phyloP scores from a whole-genome alignment of 1,284 basidiomycete genomes.

The Malassezia slooffiae region DNA sequence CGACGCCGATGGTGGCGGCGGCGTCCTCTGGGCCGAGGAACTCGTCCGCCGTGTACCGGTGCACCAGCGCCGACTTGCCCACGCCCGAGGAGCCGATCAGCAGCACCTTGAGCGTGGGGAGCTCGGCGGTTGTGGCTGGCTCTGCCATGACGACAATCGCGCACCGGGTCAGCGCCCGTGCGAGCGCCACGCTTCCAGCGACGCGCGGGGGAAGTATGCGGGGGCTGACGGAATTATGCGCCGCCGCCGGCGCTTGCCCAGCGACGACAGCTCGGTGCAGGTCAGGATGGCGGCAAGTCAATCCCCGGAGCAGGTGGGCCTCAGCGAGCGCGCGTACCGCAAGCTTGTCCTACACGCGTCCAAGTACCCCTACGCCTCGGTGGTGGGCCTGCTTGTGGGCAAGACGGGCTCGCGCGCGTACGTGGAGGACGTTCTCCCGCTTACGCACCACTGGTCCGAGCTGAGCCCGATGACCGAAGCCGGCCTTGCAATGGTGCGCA shows the following conservation, averaged over 20 bases:
- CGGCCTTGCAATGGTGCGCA: slow-evolving; percentile 15
- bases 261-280: neutral
- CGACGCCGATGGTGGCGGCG: slow-evolving; percentile 71
- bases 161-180: too few species aligned
- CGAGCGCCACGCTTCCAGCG: neutral
- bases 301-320: neutral
- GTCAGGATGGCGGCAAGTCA: too few species aligned
- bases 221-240: slow-evolving; percentile 4
- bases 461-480: slow-evolving; percentile 17
- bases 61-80: slow-evolving; percentile 69
- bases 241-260: neutral
- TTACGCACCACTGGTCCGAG: slow-evolving; percentile 14
- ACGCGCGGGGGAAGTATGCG: neutral
- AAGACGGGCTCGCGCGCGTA: neutral
- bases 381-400: slow-evolving; percentile 15
- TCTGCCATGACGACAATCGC: too few species aligned
- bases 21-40: slow-evolving; percentile 91
- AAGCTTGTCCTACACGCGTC: slow-evolving; percentile 16
- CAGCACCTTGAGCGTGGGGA: slow-evolving; percentile 50
- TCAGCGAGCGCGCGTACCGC: slow-evolving; percentile 10
- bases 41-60: slow-evolving; percentile 91
- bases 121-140: slow-evolving; percentile 22
- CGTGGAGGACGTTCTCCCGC: slow-evolving; percentile 13
- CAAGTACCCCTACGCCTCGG: slow-evolving; percentile 14
- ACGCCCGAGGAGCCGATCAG: slow-evolving; percentile 73